Evolutionary conservation across 495 filamentous ascomycete genomes (phyloP).

Genomic region (Astrothelium macrocarpum): DNA sequence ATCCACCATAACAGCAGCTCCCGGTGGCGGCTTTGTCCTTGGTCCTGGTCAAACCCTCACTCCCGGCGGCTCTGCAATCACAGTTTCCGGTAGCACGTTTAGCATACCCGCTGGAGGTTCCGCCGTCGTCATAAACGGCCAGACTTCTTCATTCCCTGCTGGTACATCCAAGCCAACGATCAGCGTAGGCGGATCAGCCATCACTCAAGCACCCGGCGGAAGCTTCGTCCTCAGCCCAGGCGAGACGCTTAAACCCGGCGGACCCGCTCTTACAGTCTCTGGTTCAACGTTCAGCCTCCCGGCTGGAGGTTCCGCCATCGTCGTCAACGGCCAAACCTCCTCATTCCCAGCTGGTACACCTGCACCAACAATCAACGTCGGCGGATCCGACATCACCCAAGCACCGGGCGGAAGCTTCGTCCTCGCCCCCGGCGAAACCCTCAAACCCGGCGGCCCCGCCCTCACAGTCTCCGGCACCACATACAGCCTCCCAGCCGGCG

Average conservation of each 20-base stretch:
- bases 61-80: background rate
- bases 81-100: background rate
- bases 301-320: background rate
- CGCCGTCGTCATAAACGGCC: conserved; percentile 4
- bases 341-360: background rate
- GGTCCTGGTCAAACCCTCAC: background rate
- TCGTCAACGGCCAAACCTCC: conserved; percentile 4
- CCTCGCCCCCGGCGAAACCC: conserved; percentile 1
- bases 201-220: background rate
- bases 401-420: background rate
- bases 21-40: background rate
- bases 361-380: background rate
- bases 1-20: background rate
- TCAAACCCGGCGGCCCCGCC: background rate
- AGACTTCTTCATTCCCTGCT: background rate
- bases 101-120: background rate
- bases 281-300: background rate
- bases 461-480: conserved; percentile 4
- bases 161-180: background rate
- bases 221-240: conserved; percentile 3
- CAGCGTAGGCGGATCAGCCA: background rate
- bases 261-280: background rate
- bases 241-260: background rate
- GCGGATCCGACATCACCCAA: background rate
- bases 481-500: background rate